These are phyloP conservation scores for Herpetomonas samuelpessoai DNA, from an alignment of 208 protist genomes.

Conservation along the genomic window DNA sequence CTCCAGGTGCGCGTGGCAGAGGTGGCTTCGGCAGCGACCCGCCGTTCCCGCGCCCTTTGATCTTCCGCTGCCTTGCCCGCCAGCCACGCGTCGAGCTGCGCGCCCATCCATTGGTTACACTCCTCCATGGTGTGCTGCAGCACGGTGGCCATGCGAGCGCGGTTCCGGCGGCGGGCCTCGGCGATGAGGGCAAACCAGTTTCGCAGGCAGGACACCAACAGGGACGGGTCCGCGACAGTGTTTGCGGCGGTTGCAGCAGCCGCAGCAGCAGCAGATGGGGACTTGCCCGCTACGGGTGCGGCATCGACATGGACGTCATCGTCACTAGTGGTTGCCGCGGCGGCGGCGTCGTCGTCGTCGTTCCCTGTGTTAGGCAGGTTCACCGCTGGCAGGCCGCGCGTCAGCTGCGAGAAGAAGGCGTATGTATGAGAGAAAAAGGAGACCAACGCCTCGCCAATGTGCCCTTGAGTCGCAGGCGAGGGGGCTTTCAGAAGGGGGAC, in stretches of 20 bases:
- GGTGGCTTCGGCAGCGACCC: too few relatives aligned
- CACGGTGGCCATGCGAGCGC: slow-evolving; percentile 32
- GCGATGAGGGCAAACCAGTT: slow-evolving; percentile 20
- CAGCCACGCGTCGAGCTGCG: slow-evolving; percentile 24
- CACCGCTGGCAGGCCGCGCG: background rate
- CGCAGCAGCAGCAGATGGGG: background rate
- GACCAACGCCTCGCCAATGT: background rate
- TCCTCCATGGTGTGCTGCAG: slow-evolving; percentile 56
- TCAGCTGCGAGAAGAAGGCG: background rate
- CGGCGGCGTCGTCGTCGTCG: background rate
- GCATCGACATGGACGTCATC: background rate
- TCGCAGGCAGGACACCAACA: slow-evolving; percentile 4
- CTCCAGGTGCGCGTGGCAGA: too few relatives aligned
- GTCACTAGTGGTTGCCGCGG: too few relatives aligned
- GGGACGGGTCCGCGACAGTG: slow-evolving; percentile 5
- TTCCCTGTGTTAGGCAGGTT: too few relatives aligned
- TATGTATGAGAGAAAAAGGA: background rate
- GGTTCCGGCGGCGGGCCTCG: slow-evolving; percentile 22
- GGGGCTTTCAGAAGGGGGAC: background rate
- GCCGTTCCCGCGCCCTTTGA: too few relatives aligned
- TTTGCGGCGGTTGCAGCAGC: background rate
- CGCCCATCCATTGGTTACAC: slow-evolving; percentile 34
- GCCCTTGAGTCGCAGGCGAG: background rate
- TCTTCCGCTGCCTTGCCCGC: background rate
- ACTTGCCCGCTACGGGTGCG: too few relatives aligned